Evolutionary conservation across 2,329 filamentous ascomycete species (phyloP).

Genomic region (Cladophialophora exuberans): DNA sequence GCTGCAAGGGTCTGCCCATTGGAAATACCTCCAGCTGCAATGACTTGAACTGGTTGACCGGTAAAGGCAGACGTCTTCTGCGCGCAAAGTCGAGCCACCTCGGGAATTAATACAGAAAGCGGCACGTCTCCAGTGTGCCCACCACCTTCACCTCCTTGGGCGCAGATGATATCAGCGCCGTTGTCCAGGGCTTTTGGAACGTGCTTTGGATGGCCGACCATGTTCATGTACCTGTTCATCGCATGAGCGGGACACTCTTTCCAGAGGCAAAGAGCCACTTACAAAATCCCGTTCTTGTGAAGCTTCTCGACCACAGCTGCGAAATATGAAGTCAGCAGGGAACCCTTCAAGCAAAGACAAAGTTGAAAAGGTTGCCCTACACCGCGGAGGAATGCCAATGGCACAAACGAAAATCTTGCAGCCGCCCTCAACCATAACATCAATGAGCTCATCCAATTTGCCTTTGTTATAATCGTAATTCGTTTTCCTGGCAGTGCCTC

Average conservation of each 20-base stretch:
- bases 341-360: too few species aligned
- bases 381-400: constrained; percentile 76
- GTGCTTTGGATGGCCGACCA: constrained; percentile 84
- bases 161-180: constrained; percentile 63
- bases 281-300: constrained; percentile 70
- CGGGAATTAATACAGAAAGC: constrained; percentile 73
- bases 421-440: constrained; percentile 74
- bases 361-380: too few species aligned
- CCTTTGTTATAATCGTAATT: constrained; percentile 83
- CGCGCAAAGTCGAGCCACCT: constrained; percentile 74
- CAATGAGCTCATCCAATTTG: constrained; percentile 75
- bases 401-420: constrained; percentile 77
- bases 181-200: constrained; percentile 76
- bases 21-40: constrained; percentile 78
- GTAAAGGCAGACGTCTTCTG: constrained; percentile 66
- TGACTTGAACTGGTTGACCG: constrained; percentile 68
- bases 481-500: too few species aligned
- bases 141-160: constrained; percentile 45
- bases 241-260: too few species aligned
- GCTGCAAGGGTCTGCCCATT: constrained; percentile 73
- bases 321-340: too few species aligned
- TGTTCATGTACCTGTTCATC: constrained; percentile 94
- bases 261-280: too few species aligned
- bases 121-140: constrained; percentile 81
- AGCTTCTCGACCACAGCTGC: constrained; percentile 66